Conservation (phyloP, 495 filamentous ascomycete species). For the Trichoderma virens region DNA sequence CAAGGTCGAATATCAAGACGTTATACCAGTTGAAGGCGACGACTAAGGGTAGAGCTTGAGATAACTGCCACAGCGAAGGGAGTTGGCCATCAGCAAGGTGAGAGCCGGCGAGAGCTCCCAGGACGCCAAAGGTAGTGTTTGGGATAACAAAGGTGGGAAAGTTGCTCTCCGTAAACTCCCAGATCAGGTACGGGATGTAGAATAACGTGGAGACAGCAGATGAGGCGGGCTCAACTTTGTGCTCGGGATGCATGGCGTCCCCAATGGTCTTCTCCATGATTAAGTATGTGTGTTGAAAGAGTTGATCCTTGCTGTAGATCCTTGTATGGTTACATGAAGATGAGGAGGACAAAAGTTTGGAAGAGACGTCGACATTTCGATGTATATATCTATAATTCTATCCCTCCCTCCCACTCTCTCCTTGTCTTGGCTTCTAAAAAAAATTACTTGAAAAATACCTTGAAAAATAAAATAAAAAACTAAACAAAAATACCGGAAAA, state of each 20-base stretch:
- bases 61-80: neutral
- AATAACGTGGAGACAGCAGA: neutral
- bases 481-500: too few relatives aligned
- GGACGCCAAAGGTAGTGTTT: neutral
- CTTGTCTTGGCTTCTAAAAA: too few relatives aligned
- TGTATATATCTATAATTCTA: too few relatives aligned
- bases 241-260: neutral
- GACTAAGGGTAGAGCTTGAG: conserved; percentile 15
- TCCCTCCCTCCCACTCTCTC: too few relatives aligned
- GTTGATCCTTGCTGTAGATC: neutral
- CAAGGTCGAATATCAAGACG: conserved; percentile 36
- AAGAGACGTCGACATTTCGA: too few relatives aligned
- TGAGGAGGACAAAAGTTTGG: too few relatives aligned
- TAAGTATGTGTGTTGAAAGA: neutral
- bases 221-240: neutral
- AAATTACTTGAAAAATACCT: too few relatives aligned
- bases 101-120: neutral
- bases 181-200: neutral
- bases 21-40: conserved; percentile 26
- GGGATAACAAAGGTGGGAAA: conserved; percentile 2
- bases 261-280: neutral
- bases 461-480: too few relatives aligned
- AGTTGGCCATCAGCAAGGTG: neutral
- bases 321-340: too few relatives aligned
- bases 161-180: conserved; percentile 3